Base-by-base conservation (phyloP, 2,329 filamentous ascomycete genomes). In the Phyllachora maydis region DNA sequence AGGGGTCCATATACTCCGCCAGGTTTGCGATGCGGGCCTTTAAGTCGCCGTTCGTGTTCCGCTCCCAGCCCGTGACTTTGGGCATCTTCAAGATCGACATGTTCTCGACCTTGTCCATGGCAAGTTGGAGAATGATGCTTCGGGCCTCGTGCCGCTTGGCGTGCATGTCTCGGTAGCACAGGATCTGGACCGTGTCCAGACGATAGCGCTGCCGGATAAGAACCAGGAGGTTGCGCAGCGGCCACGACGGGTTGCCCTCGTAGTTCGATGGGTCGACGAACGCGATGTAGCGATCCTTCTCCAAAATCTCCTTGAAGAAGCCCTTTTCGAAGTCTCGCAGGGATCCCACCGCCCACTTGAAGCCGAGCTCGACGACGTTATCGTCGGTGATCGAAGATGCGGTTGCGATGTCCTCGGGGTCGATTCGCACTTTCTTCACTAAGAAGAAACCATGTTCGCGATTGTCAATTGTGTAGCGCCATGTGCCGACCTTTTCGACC, bases 201-300 rank as follows among this genome's bases (percentile, higher is more conserved):
- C 67, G 65, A 56, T 79, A 98, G 11, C 82, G 65, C 33, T 85
- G 74, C 27, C 79, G 67, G 10, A 93, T 65, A 12, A 98, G 59
- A 4, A 92, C 65, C 11, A 98, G 56, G 2, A 95, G 57, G 39
- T 98, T 98, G 24, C 88, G 64, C 23, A 98, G 50, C 43, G 85
- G 81, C 88, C 88, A 98, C 1, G 82, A 82, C 2, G 88, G 85
- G 23, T 82, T 76, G 28, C 77, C 65, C 1, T 71, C 55, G 41
- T 92, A 95, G 11, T 81, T 92, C 1, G 88, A 95, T 0, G 88
- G 78, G 42, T 98, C 88, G 11, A 76, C 76, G 42, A 98, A 95
- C 23, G 75, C 71, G 11, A 95, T 62, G 40, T 73, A 93, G 30
- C 65, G 65, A 43, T 95, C 78, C 34, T 75, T 60, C n/a, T 67